phyloP scores from a whole-genome alignment of 148 eudicot species.

The Agrostemma githago region DNA sequence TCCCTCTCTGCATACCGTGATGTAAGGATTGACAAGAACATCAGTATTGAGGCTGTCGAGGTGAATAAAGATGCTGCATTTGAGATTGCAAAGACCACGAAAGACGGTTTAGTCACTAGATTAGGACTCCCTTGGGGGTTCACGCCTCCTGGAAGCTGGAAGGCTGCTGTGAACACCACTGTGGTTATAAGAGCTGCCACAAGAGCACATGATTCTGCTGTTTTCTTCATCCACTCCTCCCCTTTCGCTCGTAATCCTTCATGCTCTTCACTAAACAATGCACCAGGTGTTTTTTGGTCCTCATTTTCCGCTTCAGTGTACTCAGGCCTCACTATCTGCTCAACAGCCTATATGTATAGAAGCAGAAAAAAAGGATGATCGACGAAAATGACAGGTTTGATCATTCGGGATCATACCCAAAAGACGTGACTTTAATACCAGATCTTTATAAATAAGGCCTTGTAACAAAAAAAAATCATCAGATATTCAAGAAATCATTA shows the following conservation, averaged over 20 bases:
- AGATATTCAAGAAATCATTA: not conserved
- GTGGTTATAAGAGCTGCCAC: slow-evolving; percentile 24
- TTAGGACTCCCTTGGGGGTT: not conserved
- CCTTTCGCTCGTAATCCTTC: slow-evolving; percentile 16
- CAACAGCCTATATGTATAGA: slow-evolving; percentile 12
- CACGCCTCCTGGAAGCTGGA: slow-evolving; percentile 24
- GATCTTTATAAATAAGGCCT: not conserved
- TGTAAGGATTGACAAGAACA: slow-evolving; percentile 28
- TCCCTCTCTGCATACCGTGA: slow-evolving; percentile 22
- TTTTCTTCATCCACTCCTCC: slow-evolving; percentile 26
- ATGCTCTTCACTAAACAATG: slow-evolving; percentile 22
- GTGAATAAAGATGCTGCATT: slow-evolving; percentile 25
- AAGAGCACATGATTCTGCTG: slow-evolving; percentile 27
- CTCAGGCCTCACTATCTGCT: slow-evolving; percentile 20
- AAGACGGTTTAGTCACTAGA: slow-evolving; percentile 9
- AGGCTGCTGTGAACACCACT: slow-evolving; percentile 22
- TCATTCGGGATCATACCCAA: not conserved
- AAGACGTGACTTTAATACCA: not conserved
- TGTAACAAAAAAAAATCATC: not conserved
- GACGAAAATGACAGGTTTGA: too few species aligned
- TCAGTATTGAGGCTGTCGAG: slow-evolving; percentile 17
- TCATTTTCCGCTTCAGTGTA: slow-evolving; percentile 16
- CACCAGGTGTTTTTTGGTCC: slow-evolving; percentile 16
- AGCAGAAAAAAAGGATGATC: too few species aligned
- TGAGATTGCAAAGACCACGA: slow-evolving; percentile 15